phyloP scores from a whole-genome alignment of 148 eudicot species.

The Silene conica region DNA sequence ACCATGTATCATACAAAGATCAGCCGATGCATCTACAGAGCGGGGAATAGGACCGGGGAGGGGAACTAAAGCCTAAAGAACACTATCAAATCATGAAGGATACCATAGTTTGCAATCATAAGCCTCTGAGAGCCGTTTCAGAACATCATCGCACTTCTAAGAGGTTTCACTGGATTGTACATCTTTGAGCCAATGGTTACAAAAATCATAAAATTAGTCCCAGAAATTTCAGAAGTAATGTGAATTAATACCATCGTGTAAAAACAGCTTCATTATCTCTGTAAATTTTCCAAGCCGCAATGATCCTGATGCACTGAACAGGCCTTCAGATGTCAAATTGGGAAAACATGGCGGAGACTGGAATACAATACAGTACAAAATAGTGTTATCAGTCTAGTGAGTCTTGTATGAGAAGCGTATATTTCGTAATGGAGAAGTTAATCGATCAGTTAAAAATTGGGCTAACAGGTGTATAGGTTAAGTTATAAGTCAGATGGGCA shows the following conservation, averaged over 20 bases:
- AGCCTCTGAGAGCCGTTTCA: slow-evolving; percentile 55
- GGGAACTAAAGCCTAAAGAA: not conserved
- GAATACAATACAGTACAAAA: slow-evolving; percentile 25
- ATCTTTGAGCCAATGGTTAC: slow-evolving; percentile 93
- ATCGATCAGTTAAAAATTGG: no score
- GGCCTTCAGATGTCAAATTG: slow-evolving; percentile 46
- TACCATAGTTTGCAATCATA: slow-evolving; percentile 67
- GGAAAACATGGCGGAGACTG: slow-evolving; percentile 86
- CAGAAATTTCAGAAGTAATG: not conserved
- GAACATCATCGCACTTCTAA: slow-evolving; percentile 68
- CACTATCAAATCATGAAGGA: slow-evolving; percentile 4
- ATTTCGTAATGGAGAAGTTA: not conserved
- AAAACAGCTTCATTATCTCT: slow-evolving; percentile 44
- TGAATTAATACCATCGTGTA: not conserved
- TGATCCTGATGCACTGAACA: slow-evolving; percentile 43
- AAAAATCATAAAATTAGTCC: not conserved
- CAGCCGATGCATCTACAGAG: no score
- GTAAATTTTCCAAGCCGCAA: slow-evolving; percentile 78
- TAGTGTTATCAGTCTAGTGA: not conserved
- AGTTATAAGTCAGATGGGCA: no score
- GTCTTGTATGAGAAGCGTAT: no score
- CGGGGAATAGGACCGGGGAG: no score
- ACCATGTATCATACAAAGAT: no score
- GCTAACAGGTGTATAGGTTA: no score
- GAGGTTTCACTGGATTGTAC: slow-evolving; percentile 85